A percentile compares a stretch with the other conserved stretches of the same genome.
phyloP scores from a whole-genome alignment of 78 protist species.

The Ministeria vibrans region DNA sequence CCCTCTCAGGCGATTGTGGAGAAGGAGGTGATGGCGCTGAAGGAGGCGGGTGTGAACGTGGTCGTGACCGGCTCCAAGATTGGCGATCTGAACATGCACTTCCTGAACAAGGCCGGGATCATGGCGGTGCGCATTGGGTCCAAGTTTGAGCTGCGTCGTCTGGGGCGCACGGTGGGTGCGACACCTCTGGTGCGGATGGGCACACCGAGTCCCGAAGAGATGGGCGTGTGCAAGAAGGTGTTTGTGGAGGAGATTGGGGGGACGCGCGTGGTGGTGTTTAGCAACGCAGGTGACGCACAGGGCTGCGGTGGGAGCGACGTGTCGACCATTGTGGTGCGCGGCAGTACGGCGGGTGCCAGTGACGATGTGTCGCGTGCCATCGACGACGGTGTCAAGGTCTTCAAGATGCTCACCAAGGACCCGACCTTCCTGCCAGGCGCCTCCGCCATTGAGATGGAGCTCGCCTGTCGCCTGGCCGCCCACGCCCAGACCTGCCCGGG shows the following conservation, averaged over 20 bases:
- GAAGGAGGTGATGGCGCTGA: slow-evolving; percentile 67
- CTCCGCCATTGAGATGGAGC: slow-evolving; percentile 92
- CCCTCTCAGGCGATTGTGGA: no score
- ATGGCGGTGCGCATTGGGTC: slow-evolving; percentile 79
- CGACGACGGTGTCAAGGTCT: slow-evolving; percentile 89
- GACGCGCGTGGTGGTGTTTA: slow-evolving; percentile 55
- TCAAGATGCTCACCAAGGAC: slow-evolving; percentile 76
- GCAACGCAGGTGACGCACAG: slow-evolving; percentile 34
- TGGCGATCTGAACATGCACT: slow-evolving; percentile 96
- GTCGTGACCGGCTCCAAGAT: slow-evolving; percentile 77
- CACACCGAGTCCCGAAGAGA: slow-evolving; percentile 85
- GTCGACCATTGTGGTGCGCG: slow-evolving; percentile 92
- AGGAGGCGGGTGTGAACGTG: slow-evolving; percentile 87
- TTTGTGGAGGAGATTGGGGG: slow-evolving; percentile 60
- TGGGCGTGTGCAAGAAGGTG: slow-evolving; percentile 76
- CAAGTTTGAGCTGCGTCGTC: slow-evolving; percentile 95
- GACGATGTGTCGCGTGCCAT: slow-evolving; percentile 97
- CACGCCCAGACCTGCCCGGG: slow-evolving; percentile 42
- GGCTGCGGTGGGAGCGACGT: slow-evolving; percentile 38
- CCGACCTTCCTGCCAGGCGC: slow-evolving; percentile 92
- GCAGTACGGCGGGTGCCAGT: slow-evolving; percentile 83
- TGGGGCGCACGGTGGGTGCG: slow-evolving; percentile 86
- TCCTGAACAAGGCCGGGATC: slow-evolving; percentile 70
- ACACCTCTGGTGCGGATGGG: slow-evolving; percentile 81
- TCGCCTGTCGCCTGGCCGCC: slow-evolving; percentile 49